phyloP scores from a whole-genome alignment of 164 flowering plant species.

The Pachysandra terminalis region DNA sequence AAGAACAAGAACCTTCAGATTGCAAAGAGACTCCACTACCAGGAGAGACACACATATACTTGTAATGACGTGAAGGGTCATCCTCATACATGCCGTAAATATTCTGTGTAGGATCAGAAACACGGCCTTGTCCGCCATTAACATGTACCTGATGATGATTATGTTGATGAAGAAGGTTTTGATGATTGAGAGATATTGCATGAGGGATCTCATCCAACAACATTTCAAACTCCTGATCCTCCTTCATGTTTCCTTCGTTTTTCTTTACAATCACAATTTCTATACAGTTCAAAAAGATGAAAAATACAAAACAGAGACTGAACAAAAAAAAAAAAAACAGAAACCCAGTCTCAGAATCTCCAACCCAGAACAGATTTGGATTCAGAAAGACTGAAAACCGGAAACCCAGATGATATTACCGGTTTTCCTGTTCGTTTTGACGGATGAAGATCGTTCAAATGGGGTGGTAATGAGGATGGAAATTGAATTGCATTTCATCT shows the following conservation, averaged over 20 bases:
- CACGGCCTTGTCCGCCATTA: conserved; percentile 17
- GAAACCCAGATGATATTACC: conserved; percentile 25
- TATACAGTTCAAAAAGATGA: conserved; percentile 3
- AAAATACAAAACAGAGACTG: background rate
- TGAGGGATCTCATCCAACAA: conserved; percentile 40
- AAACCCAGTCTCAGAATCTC: conserved; percentile 14
- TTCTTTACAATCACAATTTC: background rate
- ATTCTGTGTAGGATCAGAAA: conserved; percentile 6
- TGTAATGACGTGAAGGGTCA: conserved; percentile 18
- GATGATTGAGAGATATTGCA: conserved; percentile 25
- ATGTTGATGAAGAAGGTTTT: conserved; percentile 18
- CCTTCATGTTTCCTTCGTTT: conserved; percentile 23
- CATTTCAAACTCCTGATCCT: conserved; percentile 31
- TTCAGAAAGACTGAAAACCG: conserved; percentile 13
- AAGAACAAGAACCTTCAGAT: conserved; percentile 35
- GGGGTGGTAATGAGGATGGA: background rate
- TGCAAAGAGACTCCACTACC: conserved; percentile 29
- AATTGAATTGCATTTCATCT: conserved; percentile 24
- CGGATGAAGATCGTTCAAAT: conserved; percentile 2
- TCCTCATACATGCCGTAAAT: conserved; percentile 28
- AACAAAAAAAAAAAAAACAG: conserved; percentile 1
- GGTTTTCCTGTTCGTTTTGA: background rate
- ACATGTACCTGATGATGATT: conserved; percentile 6
- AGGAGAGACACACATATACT: conserved; percentile 28
- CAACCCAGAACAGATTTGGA: conserved; percentile 21